Conservation (phyloP, 768 basidiomycete genomes). For the Boletus sp. region DNA sequence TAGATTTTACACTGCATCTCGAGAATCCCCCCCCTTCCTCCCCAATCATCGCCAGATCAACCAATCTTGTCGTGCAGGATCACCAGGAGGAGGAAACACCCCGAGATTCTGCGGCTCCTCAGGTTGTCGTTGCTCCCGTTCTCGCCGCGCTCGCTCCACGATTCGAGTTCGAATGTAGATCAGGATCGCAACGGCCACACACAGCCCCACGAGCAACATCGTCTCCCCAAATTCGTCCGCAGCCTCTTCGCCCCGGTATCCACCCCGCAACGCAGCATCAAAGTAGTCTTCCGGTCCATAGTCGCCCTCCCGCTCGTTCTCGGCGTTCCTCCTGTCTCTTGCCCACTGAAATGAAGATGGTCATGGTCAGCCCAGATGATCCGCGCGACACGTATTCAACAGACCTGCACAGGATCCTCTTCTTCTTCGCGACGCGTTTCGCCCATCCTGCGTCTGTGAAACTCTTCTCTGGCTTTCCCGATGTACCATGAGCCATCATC, state of each 20-base stretch:
- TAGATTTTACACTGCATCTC: not conserved
- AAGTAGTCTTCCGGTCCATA: constrained; percentile 83
- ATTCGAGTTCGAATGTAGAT: constrained; percentile 80
- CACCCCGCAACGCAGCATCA: constrained; percentile 61
- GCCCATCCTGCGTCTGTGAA: constrained; percentile 52
- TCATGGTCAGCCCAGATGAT: constrained; percentile 2
- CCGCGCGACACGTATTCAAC: constrained; percentile 15
- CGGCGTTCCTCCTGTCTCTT: constrained; percentile 66
- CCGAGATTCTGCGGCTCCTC: constrained; percentile 38
- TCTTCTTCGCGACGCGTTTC: constrained; percentile 48
- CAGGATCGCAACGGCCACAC: constrained; percentile 68
- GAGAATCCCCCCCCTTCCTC: too few species aligned
- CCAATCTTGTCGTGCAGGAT: constrained; percentile 68
- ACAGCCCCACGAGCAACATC: constrained; percentile 71
- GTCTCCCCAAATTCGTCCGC: constrained; percentile 78
- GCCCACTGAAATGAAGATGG: constrained; percentile 60
- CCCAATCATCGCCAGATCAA: constrained; percentile 43
- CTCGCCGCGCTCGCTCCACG: constrained; percentile 67
- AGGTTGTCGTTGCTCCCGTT: constrained; percentile 49
- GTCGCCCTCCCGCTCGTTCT: constrained; percentile 70
- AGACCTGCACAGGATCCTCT: constrained; percentile 71
- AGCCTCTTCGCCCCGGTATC: constrained; percentile 60
- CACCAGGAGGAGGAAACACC: constrained; percentile 60
- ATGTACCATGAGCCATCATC: constrained; percentile 77
- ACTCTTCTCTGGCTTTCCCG: constrained; percentile 80